Evolutionary conservation across 1,139 yeast genomes (phyloP).

Genomic region (Fermentozyma sake): DNA sequence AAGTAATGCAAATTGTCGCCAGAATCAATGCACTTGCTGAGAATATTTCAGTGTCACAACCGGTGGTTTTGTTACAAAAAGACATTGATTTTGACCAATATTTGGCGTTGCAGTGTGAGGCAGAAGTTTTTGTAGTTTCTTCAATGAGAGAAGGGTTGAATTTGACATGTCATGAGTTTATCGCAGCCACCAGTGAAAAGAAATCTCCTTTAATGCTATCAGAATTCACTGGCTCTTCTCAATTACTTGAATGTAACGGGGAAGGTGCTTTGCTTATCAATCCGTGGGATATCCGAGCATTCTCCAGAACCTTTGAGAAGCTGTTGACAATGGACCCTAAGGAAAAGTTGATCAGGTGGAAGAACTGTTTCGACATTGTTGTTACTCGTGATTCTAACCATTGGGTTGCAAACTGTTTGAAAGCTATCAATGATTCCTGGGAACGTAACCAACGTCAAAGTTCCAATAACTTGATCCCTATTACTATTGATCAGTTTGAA

Average conservation of each 20-base stretch:
- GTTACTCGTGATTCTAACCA: slow-evolving; percentile 62
- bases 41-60: slow-evolving; percentile 73
- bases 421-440: slow-evolving; percentile 61
- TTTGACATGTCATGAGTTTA: slow-evolving; percentile 90
- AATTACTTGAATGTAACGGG: slow-evolving; percentile 49
- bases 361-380: slow-evolving; percentile 53
- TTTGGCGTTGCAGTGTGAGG: slow-evolving; percentile 78
- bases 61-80: slow-evolving; percentile 82
- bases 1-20: slow-evolving; percentile 72
- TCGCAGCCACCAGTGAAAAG: slow-evolving; percentile 66
- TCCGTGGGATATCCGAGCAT: slow-evolving; percentile 80
- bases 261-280: slow-evolving; percentile 75
- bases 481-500: slow-evolving; percentile 29
- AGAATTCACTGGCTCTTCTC: slow-evolving; percentile 93
- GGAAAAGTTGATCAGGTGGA: slow-evolving; percentile 64
- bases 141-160: slow-evolving; percentile 97
- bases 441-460: slow-evolving; percentile 40
- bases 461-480: slow-evolving; percentile 20
- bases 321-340: slow-evolving; percentile 61
- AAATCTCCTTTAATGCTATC: slow-evolving; percentile 83
- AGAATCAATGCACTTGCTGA: slow-evolving; percentile 75
- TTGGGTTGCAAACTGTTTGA: slow-evolving; percentile 66
- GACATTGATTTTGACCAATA: slow-evolving; percentile 89
- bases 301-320: slow-evolving; percentile 55
- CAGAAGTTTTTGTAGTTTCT: slow-evolving; percentile 82